Conservation (phyloP, 495 filamentous ascomycete genomes). For the Tuber magnatum region DNA sequence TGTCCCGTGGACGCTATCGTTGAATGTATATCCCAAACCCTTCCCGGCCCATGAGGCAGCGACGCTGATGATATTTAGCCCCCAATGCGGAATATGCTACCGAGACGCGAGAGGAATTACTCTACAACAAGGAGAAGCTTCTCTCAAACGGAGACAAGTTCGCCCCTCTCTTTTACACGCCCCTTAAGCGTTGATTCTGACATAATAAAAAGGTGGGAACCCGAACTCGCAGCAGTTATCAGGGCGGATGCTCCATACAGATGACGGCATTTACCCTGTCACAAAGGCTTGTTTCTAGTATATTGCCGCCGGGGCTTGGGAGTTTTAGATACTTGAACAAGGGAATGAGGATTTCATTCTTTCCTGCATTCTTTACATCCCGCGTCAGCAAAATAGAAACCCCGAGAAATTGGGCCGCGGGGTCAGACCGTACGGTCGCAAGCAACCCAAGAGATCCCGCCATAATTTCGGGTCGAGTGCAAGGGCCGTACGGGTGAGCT, state of each 20-base stretch:
- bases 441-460: background rate
- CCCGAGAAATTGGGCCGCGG: background rate
- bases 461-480: background rate
- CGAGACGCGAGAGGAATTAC: conserved; percentile 89
- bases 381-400: background rate
- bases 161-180: background rate
- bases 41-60: no score
- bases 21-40: conserved; percentile 53
- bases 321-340: background rate
- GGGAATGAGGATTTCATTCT: background rate
- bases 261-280: conserved; percentile 45
- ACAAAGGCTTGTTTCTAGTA: background rate
- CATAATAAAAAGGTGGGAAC: conserved; percentile 76
- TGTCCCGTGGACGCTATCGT: conserved; percentile 98
- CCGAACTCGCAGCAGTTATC: conserved; percentile 84
- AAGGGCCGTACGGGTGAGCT: background rate
- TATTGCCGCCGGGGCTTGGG: background rate
- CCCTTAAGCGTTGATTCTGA: background rate
- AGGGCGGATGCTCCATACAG: conserved; percentile 84
- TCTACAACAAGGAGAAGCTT: conserved; percentile 88
- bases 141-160: conserved; percentile 40
- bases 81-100: conserved; percentile 98
- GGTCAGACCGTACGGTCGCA: background rate
- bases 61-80: conserved; percentile 42
- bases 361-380: background rate